Evolutionary conservation across 176 grass and related monocot genomes (phyloP).

Genomic region (Calamus simplicifolius): DNA sequence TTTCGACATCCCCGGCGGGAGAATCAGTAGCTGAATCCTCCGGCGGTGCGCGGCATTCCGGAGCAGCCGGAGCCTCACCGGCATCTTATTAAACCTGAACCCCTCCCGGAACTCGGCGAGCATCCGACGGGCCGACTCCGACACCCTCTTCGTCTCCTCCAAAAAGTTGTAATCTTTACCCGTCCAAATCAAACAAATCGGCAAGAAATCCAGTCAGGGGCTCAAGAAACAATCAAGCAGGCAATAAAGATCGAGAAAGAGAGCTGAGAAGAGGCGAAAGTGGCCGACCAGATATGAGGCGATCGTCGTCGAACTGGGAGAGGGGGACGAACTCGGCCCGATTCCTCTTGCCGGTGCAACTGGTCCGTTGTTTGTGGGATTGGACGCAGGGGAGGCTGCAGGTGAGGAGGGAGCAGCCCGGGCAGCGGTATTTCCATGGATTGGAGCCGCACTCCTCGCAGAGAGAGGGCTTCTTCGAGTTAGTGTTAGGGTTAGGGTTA

Average conservation of each 20-base stretch:
- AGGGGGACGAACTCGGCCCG: slow-evolving; percentile 63
- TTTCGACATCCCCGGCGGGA: slow-evolving; percentile 72
- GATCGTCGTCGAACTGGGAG: slow-evolving; percentile 60
- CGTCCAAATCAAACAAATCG: neutral
- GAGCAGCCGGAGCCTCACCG: slow-evolving; percentile 27
- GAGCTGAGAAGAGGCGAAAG: neutral
- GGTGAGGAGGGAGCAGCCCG: slow-evolving; percentile 59
- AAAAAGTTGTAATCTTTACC: slow-evolving; percentile 61
- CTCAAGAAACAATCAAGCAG: neutral
- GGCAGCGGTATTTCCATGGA: slow-evolving; percentile 95
- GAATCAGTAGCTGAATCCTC: slow-evolving; percentile 39
- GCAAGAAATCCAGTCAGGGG: neutral
- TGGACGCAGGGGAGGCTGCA: slow-evolving; percentile 93
- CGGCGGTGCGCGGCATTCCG: slow-evolving; percentile 36
- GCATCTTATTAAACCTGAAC: slow-evolving; percentile 29
- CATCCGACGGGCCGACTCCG: slow-evolving; percentile 54
- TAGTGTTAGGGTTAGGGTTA: neutral
- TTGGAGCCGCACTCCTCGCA: slow-evolving; percentile 84
- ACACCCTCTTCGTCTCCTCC: slow-evolving; percentile 61
- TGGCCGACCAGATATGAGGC: slow-evolving; percentile 60
- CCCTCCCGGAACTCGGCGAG: slow-evolving; percentile 41
- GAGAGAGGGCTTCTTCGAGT: slow-evolving; percentile 20
- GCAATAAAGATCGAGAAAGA: neutral
- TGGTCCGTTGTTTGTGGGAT: slow-evolving; percentile 60
- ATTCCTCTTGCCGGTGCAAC: slow-evolving; percentile 78